phyloP scores from a whole-genome alignment of 73 alveolate species.

The Paramecium biaurelia region DNA sequence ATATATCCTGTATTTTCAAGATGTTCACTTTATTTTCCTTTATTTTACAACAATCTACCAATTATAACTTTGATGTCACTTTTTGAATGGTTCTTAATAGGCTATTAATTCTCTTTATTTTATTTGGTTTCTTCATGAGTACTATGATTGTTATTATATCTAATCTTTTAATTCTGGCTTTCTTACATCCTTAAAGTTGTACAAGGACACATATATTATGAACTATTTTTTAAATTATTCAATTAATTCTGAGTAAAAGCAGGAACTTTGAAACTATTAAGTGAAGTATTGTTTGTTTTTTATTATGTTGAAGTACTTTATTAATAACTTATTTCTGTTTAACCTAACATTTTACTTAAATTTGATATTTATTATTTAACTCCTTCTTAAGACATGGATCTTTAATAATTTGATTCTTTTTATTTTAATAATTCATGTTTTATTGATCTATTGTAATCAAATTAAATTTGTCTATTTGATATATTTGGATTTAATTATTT shows the following conservation, averaged over 20 bases:
- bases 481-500: not conserved
- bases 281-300: constrained; percentile 17
- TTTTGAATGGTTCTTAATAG: not conserved
- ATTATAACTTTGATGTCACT: not conserved
- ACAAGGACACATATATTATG: not conserved
- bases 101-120: constrained; percentile 24
- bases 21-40: not conserved
- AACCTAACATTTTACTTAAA: not conserved
- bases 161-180: not conserved
- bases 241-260: constrained; percentile 5
- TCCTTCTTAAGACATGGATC: constrained; percentile 37
- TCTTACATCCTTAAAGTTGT: constrained; percentile 36
- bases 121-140: not conserved
- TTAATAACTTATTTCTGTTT: not conserved
- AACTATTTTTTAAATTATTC: not conserved
- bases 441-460: not conserved
- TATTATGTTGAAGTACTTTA: not conserved
- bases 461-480: not conserved
- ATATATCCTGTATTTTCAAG: not conserved
- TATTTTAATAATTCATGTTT: not conserved
- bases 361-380: not conserved
- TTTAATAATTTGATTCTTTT: not conserved
- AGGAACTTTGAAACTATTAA: constrained; percentile 8
- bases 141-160: not conserved
- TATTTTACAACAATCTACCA: not conserved